phyloP scores from a whole-genome alignment of 2,329 filamentous ascomycete species.

The Apiospora hydei region DNA sequence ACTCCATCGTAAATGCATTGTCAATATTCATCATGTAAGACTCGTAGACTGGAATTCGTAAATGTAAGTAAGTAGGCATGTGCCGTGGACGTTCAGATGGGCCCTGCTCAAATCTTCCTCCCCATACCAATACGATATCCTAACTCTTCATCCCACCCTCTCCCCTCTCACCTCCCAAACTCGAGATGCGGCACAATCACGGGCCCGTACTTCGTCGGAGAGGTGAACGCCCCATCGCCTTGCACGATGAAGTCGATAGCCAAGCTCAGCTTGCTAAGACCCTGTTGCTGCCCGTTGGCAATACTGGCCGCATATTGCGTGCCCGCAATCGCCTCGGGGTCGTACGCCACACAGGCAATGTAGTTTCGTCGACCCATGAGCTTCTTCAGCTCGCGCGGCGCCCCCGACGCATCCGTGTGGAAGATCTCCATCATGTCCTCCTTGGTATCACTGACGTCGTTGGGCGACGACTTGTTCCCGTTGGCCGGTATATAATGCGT shows the following conservation, averaged over 20 bases:
- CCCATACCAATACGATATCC: neutral
- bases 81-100: neutral
- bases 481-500: conserved; percentile 90
- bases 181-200: conserved; percentile 91
- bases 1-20: neutral
- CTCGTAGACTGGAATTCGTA: neutral
- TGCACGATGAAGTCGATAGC: conserved; percentile 98
- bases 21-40: neutral
- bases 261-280: conserved; percentile 76
- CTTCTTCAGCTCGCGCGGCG: conserved; percentile 82
- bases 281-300: conserved; percentile 46
- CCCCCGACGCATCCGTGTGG: conserved; percentile 89
- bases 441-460: conserved; percentile 87
- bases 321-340: conserved; percentile 74
- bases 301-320: conserved; percentile 42
- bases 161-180: conserved; percentile 65
- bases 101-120: neutral
- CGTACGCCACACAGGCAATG: conserved; percentile 90
- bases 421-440: conserved; percentile 99
- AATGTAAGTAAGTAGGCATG: too few relatives aligned
- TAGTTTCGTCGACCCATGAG: conserved; percentile 96
- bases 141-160: too few relatives aligned
- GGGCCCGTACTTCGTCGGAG: conserved; percentile 93
- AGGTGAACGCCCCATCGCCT: conserved; percentile 80
- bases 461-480: conserved; percentile 72